Evolutionary conservation across 2,329 filamentous ascomycete species (phyloP).

Genomic region (Talaromyces funiculosus): DNA sequence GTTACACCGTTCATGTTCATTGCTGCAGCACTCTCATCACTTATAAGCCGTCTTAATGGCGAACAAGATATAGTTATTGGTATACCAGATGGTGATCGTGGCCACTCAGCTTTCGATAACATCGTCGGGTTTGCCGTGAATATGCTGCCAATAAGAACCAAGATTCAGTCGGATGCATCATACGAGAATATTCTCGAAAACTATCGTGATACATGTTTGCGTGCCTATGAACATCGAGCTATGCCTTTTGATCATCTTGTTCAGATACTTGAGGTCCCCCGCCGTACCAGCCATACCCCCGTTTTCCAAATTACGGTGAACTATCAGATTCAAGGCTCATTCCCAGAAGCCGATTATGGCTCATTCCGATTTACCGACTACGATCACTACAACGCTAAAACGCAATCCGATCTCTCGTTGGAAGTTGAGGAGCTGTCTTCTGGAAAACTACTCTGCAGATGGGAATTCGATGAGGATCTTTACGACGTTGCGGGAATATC

Average conservation of each 20-base stretch:
- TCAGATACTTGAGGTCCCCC: not conserved
- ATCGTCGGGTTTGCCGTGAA: constrained; percentile 4
- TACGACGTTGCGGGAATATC: not conserved
- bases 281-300: constrained; percentile 1
- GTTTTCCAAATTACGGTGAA: constrained; percentile 5
- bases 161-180: not conserved
- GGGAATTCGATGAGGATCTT: constrained; percentile 1
- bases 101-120: constrained; percentile 1
- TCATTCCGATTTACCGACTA: constrained; percentile 1
- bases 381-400: constrained; percentile 2
- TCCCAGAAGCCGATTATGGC: not conserved
- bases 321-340: not conserved
- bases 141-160: constrained; percentile 3
- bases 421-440: not conserved
- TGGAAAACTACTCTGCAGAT: not conserved
- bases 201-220: not conserved
- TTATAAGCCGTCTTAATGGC: not conserved
- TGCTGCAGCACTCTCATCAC: not conserved
- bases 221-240: constrained; percentile 2
- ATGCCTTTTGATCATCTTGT: constrained; percentile 6
- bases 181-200: not conserved
- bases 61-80: constrained; percentile 2
- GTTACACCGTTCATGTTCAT: constrained; percentile 9
- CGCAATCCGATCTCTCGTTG: not conserved
- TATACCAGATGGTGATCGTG: constrained; percentile 5